A percentile compares a stretch with the other conserved stretches of the same genome.
Evolutionary conservation across 345 rosid genomes (phyloP).

Genomic region (Hibiscus syriacus): DNA sequence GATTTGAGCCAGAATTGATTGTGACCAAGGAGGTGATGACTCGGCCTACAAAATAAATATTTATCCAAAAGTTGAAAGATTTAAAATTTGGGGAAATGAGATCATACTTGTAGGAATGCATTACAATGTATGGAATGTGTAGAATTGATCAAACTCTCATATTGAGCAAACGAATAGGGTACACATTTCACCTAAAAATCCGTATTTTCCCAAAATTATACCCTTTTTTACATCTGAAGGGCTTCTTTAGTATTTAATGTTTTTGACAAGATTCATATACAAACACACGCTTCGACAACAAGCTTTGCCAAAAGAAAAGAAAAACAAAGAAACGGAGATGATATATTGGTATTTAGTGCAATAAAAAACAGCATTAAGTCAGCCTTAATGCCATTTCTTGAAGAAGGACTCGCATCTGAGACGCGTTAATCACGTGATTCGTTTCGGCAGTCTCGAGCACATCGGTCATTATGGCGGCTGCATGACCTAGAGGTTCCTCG

Average conservation of each 20-base stretch:
- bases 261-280: conserved; percentile 3
- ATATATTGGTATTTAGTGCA: background rate
- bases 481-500: conserved; percentile 95
- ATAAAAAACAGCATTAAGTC: conserved; percentile 27
- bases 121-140: too few species aligned
- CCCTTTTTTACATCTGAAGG: background rate
- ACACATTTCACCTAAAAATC: background rate
- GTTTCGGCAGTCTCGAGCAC: conserved; percentile 89
- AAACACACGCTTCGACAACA: conserved; percentile 4
- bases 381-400: conserved; percentile 96
- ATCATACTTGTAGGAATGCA: too few species aligned
- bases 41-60: too few species aligned
- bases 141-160: background rate
- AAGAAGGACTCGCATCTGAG: conserved; percentile 83
- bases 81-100: too few species aligned
- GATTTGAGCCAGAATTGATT: too few species aligned
- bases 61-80: too few species aligned
- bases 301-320: too few species aligned
- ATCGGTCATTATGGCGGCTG: conserved; percentile 85
- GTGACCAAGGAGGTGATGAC: too few species aligned
- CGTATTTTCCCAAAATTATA: conserved; percentile 2
- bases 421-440: conserved; percentile 68
- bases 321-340: background rate
- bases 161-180: background rate
- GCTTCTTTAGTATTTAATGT: background rate